These are phyloP conservation scores for Colletotrichum chrysophilum DNA, from an alignment of 2,329 filamentous ascomycete species.

Conservation along the genomic window DNA sequence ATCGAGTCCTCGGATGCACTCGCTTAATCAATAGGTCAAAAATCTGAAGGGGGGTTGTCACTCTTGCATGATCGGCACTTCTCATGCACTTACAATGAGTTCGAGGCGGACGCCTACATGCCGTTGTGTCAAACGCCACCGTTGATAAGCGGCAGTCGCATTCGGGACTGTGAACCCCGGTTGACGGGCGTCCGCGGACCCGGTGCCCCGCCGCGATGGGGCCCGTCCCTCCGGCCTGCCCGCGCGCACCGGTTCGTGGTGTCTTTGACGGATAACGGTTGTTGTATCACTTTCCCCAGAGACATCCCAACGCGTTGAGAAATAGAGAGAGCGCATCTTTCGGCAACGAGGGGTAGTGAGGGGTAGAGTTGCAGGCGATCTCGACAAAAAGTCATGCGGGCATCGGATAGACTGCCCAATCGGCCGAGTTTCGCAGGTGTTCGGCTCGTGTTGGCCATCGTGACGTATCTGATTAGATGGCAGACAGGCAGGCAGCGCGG, in stretches of 20 bases:
- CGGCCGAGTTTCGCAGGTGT: constrained; percentile 2
- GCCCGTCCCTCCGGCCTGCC: not conserved
- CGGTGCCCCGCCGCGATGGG: not conserved
- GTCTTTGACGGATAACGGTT: not conserved
- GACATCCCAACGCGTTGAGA: not conserved
- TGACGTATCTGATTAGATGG: constrained; percentile 13
- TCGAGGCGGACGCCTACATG: not conserved
- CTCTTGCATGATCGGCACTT: not conserved
- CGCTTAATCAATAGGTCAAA: not conserved
- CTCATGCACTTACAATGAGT: not conserved
- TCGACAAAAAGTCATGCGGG: constrained; percentile 8
- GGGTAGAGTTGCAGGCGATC: not conserved
- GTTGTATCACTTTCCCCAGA: not conserved
- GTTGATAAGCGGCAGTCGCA: not conserved
- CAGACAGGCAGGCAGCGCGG: not conserved
- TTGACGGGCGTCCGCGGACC: constrained; percentile 9
- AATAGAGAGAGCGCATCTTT: not conserved
- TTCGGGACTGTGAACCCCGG: not conserved
- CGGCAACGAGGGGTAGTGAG: not conserved
- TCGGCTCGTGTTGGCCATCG: not conserved
- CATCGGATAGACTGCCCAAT: constrained; percentile 1
- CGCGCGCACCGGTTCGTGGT: not conserved
- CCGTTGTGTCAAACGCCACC: not conserved
- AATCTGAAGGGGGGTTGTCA: not conserved
- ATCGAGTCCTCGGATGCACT: not conserved